Base-by-base conservation (phyloP, 2,329 filamentous ascomycete species). In the Orbilia javanica region DNA sequence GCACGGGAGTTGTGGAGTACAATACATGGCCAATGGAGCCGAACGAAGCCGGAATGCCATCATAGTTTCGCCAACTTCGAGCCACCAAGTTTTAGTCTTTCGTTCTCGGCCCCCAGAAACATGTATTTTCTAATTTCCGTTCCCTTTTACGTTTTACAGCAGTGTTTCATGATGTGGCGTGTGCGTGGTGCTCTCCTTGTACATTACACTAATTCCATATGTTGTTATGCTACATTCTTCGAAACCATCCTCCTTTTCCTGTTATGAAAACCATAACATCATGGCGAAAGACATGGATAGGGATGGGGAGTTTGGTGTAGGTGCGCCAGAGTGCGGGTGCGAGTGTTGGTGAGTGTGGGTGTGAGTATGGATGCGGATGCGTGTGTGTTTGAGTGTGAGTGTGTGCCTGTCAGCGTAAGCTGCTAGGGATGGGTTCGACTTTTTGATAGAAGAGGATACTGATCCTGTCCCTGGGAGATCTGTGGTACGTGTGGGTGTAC, bases 141-240 rank as follows among this genome's bases (percentile, higher is more conserved):
- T 39, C 31, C 1, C 29, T 20, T 27, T 42, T 18, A 36, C 29
- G 13, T 36, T 57, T 34, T 60, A 60, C 55, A 31, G 34, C 34
- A 8, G 31, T n/a, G 11, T n/a, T 42, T 42, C 3, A n/a, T 25
- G 25, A 15, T 39, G n/a, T 39, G 55, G 34, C 34, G 34, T 42
- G 31, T 39, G 34, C 20, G 55, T 22, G 31, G 55, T 22, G 31
- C n/a, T 60, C 55, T 42, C 4, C 34, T 18, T 60, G 55, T 60
- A 60, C 55, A 60, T 60, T 60, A 60, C 55, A 60, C 55, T 60
- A 27, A 25, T 42, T 60, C 55, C 55, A 60, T 60, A 60, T 60
- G 42, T 42, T 39, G 31, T 39, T 60, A 60, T 60, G 55, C 34
- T 60, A 60, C 55, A 60, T 42, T 60, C 34, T 60, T 60, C 55